These are phyloP conservation scores for Lycium barbarum DNA, from an alignment of 257 asterid species.

Conservation along the genomic window DNA sequence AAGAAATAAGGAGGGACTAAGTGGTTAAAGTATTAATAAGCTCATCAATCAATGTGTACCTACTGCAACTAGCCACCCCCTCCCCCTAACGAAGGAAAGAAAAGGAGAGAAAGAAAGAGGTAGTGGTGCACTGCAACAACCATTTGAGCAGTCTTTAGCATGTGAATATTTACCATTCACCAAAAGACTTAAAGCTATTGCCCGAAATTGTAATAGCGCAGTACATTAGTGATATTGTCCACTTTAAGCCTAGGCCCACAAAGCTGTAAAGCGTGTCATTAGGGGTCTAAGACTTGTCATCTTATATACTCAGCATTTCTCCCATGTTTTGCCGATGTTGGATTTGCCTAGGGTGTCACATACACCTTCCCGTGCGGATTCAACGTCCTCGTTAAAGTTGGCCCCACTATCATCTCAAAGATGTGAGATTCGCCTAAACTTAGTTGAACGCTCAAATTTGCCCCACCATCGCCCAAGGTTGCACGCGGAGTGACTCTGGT, in stretches of 20 bases:
- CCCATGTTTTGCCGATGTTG: neutral
- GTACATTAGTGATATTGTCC: neutral
- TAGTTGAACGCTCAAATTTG: neutral
- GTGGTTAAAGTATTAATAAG: neutral
- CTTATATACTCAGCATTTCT: neutral
- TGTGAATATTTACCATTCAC: neutral
- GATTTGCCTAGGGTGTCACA: neutral
- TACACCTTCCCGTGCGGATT: neutral
- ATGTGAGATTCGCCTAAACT: neutral
- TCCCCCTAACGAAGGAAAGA: neutral
- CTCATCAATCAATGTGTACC: conserved; percentile 5
- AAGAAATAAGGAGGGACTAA: neutral
- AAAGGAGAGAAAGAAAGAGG: conserved; percentile 12
- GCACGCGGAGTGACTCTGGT: neutral
- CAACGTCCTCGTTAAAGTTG: neutral
- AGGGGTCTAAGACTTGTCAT: neutral
- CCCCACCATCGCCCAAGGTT: neutral
- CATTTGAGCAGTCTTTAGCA: conserved; percentile 5
- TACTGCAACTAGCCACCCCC: neutral
- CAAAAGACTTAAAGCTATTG: neutral
- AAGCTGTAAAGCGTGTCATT: neutral
- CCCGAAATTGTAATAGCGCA: neutral
- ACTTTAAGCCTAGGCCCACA: neutral
- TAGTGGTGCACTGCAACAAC: conserved; percentile 17
- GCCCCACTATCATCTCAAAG: neutral